phyloP scores from a whole-genome alignment of 2,329 filamentous ascomycete genomes.

The Colletotrichum endophyticum region DNA sequence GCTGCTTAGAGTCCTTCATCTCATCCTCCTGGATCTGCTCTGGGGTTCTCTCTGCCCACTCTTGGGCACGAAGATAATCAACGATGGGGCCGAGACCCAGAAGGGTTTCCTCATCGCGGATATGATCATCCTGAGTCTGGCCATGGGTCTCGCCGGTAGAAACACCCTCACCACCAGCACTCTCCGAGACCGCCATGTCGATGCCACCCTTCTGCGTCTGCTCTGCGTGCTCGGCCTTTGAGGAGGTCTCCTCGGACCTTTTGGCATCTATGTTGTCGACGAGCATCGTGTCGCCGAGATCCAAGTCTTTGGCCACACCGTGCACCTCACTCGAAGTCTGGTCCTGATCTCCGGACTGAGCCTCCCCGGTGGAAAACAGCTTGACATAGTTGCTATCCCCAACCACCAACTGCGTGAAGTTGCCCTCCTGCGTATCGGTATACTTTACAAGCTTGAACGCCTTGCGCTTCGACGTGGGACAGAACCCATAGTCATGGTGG shows the following conservation, averaged over 20 bases:
- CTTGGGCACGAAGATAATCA: background rate
- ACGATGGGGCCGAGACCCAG: background rate
- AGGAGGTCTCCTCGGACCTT: too few relatives aligned
- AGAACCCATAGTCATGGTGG: background rate
- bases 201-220: background rate
- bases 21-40: background rate
- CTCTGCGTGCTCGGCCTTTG: background rate
- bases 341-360: background rate
- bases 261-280: background rate
- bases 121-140: background rate
- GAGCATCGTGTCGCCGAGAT: background rate
- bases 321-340: background rate
- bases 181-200: background rate
- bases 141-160: background rate
- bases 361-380: background rate
- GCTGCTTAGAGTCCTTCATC: background rate
- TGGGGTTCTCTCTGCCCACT: background rate
- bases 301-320: background rate
- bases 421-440: background rate
- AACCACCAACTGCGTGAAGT: background rate
- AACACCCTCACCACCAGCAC: background rate
- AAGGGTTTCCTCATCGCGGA: background rate
- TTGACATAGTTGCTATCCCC: background rate
- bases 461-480: background rate
- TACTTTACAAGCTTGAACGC: background rate